Percentiles rank a stretch among this genome's conserved stretches.
phyloP scores from a whole-genome alignment of 257 asterid genomes.

The Capsicum pubescens region DNA sequence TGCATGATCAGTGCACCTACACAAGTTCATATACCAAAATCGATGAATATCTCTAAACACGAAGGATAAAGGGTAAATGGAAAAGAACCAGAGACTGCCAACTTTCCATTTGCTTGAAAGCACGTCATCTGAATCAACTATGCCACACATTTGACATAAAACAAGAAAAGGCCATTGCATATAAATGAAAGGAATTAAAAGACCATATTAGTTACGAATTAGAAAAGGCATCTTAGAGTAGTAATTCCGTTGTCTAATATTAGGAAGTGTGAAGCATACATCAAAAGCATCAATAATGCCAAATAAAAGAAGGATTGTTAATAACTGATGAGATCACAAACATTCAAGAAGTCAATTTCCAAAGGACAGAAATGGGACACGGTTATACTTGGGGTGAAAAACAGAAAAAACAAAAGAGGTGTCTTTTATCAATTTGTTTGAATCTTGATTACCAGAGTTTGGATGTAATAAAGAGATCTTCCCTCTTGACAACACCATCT shows the following conservation, averaged over 20 bases:
- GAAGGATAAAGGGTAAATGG: not conserved
- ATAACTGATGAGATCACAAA: not conserved
- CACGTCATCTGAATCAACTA: not conserved
- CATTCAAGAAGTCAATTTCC: not conserved
- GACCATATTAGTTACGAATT: not conserved
- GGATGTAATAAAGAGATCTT: slow-evolving; percentile 81
- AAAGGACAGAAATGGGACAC: not conserved
- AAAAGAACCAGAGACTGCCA: not conserved
- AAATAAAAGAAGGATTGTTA: not conserved
- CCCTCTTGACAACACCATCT: slow-evolving; percentile 78
- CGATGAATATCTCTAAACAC: not conserved
- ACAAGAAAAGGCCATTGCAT: not conserved
- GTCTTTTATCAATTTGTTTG: not conserved
- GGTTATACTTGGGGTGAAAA: not conserved
- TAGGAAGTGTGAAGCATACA: not conserved
- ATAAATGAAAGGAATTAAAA: not conserved
- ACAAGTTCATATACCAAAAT: not conserved
- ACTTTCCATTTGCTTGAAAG: not conserved
- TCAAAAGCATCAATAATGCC: not conserved
- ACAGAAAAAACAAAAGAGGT: not conserved
- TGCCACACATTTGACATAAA: not conserved
- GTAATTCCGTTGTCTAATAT: not conserved
- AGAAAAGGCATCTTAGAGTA: not conserved
- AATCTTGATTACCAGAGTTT: slow-evolving; percentile 67
- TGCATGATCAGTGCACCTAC: slow-evolving; percentile 43